phyloP scores from a whole-genome alignment of 768 basidiomycete genomes.

The Boletus eberwhitei region DNA sequence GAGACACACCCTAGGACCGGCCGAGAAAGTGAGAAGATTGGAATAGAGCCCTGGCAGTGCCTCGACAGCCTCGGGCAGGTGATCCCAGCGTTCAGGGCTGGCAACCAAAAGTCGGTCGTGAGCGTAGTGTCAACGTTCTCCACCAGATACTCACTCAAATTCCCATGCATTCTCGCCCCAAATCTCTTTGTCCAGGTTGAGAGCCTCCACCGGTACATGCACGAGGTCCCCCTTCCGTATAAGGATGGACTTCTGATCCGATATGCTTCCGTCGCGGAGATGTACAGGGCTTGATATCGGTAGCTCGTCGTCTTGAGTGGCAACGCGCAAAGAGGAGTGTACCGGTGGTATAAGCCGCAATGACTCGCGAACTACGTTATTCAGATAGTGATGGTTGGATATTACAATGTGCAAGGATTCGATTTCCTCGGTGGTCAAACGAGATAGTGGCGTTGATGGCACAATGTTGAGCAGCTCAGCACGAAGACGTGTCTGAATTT shows the following conservation, averaged over 20 bases:
- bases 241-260: constrained; percentile 41
- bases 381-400: constrained; percentile 62
- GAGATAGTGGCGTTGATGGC: constrained; percentile 39
- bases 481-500: constrained; percentile 67
- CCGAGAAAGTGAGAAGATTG: constrained; percentile 73
- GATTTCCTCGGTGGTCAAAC: constrained; percentile 61
- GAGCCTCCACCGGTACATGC: constrained; percentile 75
- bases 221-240: constrained; percentile 71
- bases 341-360: constrained; percentile 79
- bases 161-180: constrained; percentile 84
- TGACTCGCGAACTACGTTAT: constrained; percentile 74
- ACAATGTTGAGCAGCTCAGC: constrained; percentile 56
- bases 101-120: neutral
- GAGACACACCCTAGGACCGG: constrained; percentile 69
- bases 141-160: constrained; percentile 55
- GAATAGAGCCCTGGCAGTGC: constrained; percentile 69
- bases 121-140: neutral
- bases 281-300: constrained; percentile 67
- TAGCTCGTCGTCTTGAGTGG: constrained; percentile 72
- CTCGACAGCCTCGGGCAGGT: constrained; percentile 65
- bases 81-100: constrained; percentile 82
- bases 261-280: constrained; percentile 43
- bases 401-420: constrained; percentile 55
- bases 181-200: constrained; percentile 72
- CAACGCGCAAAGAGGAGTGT: constrained; percentile 77